Conservation (phyloP, 225 moss, liverwort and hornwort genomes). For the Physcomitrellopsis africana region DNA sequence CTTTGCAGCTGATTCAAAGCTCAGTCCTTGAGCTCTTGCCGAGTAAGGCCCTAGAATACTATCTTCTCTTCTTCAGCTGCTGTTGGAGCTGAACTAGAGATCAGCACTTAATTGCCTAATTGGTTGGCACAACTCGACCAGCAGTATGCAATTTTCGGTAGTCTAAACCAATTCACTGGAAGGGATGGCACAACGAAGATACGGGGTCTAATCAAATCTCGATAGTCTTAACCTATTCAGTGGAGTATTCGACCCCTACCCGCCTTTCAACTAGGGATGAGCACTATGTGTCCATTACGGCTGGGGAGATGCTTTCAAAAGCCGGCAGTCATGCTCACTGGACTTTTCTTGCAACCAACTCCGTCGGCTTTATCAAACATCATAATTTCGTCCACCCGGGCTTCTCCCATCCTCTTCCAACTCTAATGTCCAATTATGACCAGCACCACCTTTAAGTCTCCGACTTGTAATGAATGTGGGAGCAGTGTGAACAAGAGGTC, state of each 20-base stretch:
- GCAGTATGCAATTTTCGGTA: constrained; percentile 76
- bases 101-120: constrained; percentile 45
- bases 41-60: constrained; percentile 58
- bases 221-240: constrained; percentile 72
- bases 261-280: constrained; percentile 66
- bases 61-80: constrained; percentile 80
- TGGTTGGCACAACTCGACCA: constrained; percentile 50
- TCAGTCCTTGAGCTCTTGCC: constrained; percentile 71
- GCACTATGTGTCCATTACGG: constrained; percentile 37
- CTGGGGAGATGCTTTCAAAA: constrained; percentile 53
- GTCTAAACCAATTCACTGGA: constrained; percentile 72
- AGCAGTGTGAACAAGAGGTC: constrained; percentile 79
- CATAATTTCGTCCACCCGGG: constrained; percentile 65
- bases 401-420: constrained; percentile 67
- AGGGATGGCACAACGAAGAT: constrained; percentile 68
- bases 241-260: constrained; percentile 58
- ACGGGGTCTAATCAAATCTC: constrained; percentile 72
- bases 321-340: constrained; percentile 47
- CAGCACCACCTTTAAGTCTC: constrained; percentile 70
- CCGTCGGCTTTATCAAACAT: constrained; percentile 68
- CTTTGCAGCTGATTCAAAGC: constrained; percentile 77
- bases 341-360: constrained; percentile 52
- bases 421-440: constrained; percentile 72
- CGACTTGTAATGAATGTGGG: constrained; percentile 80
- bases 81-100: constrained; percentile 88